phyloP scores from a whole-genome alignment of 2,329 filamentous ascomycete genomes.

The Cladosporium sp. region DNA sequence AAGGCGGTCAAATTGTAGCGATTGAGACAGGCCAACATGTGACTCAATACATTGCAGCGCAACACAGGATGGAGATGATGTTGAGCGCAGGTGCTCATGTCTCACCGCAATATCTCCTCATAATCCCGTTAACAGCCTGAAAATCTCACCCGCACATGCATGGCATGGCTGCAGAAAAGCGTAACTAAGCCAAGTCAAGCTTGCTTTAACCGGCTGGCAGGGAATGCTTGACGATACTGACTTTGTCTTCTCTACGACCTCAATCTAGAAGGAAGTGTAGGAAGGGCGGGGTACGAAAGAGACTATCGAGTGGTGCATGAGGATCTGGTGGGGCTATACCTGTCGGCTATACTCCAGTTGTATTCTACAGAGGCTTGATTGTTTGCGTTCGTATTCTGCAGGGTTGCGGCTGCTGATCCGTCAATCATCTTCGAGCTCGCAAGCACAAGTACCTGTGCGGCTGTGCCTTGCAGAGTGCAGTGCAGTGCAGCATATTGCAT shows the following conservation, averaged over 20 bases:
- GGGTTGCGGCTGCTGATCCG: neutral
- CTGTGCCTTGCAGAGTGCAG: constrained; percentile 4
- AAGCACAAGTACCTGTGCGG: neutral
- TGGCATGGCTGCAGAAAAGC: neutral
- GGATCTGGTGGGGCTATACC: constrained; percentile 13
- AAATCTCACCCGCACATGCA: too few species aligned
- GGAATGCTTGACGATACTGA: neutral
- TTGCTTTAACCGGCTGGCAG: neutral
- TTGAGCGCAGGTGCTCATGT: neutral
- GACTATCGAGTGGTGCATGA: constrained; percentile 10
- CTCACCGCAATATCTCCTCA: neutral
- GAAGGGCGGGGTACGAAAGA: constrained; percentile 11
- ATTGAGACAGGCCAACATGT: neutral
- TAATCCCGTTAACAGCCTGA: too few species aligned
- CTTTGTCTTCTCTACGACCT: neutral
- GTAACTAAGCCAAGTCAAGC: neutral
- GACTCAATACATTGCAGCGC: neutral
- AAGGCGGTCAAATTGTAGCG: neutral
- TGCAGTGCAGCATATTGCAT: neutral
- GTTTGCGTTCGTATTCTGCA: neutral
- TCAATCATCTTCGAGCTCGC: neutral
- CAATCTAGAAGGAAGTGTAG: neutral
- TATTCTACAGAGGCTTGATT: neutral
- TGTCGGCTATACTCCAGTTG: neutral
- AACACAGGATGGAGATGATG: too few species aligned